phyloP scores from a whole-genome alignment of 495 filamentous ascomycete species.

The Ramalina intermedia region DNA sequence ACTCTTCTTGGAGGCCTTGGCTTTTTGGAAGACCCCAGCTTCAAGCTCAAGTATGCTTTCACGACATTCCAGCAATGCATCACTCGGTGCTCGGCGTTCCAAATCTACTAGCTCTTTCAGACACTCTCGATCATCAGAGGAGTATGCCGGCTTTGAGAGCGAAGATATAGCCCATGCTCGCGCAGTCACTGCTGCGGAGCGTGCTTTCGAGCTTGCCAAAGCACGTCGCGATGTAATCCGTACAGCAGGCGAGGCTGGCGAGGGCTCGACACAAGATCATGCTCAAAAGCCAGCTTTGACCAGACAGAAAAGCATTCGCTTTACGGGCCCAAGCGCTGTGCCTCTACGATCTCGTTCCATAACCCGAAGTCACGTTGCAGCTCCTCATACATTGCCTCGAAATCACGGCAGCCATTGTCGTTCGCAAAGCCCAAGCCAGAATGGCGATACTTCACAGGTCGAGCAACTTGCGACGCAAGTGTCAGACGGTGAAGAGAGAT shows the following conservation, averaged over 20 bases:
- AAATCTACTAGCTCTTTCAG: constrained; percentile 50
- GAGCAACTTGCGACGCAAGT: neutral
- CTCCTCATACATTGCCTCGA: neutral
- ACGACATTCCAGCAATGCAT: constrained; percentile 27
- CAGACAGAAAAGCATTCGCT: constrained; percentile 39
- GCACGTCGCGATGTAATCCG: constrained; percentile 16
- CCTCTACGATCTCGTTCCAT: constrained; percentile 11
- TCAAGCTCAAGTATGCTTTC: constrained; percentile 28
- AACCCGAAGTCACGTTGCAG: constrained; percentile 8
- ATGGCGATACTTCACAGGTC: neutral
- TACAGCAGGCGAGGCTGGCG: neutral
- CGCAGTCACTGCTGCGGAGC: constrained; percentile 52
- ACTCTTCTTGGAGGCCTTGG: neutral
- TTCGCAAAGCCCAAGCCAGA: constrained; percentile 18
- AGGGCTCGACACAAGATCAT: neutral
- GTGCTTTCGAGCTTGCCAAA: constrained; percentile 46
- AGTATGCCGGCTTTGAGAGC: constrained; percentile 31
- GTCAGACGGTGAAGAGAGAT: neutral
- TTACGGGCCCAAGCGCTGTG: constrained; percentile 28
- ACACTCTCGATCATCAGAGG: constrained; percentile 16
- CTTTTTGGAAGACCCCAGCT: neutral
- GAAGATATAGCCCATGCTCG: constrained; percentile 42
- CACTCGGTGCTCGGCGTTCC: constrained; percentile 36
- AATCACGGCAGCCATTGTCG: neutral
- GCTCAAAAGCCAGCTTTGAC: constrained; percentile 1